Evolutionary conservation across 169 alveolate species (phyloP).

Genomic region (Perkinsus marinus): DNA sequence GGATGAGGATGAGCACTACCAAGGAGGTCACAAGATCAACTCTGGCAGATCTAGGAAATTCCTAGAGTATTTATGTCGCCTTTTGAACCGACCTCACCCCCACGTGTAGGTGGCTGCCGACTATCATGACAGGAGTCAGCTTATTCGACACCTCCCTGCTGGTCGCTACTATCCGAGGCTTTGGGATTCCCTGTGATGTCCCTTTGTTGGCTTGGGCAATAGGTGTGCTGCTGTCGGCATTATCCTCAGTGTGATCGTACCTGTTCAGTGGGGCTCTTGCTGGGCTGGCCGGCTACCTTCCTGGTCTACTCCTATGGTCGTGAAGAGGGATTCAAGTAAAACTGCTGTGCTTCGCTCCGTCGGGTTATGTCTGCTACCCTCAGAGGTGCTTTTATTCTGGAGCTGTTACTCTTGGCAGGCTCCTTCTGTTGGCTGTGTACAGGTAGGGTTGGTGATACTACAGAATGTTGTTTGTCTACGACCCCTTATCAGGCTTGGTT

Average conservation of each 20-base stretch:
- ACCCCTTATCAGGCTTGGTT: not conserved
- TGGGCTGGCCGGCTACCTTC: not conserved
- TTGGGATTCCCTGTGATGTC: not conserved
- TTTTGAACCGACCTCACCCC: not conserved
- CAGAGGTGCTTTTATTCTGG: not conserved
- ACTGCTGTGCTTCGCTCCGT: not conserved
- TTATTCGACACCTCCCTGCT: not conserved
- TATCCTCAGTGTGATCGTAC: not conserved
- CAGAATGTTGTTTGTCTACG: not conserved
- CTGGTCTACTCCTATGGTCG: not conserved
- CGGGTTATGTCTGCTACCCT: not conserved
- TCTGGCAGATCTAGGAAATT: not conserved
- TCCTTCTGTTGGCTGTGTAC: not conserved
- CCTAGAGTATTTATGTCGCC: not conserved
- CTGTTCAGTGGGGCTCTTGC: not conserved
- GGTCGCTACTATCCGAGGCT: not conserved
- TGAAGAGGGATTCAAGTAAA: not conserved
- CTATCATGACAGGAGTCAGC: not conserved
- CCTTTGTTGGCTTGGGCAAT: not conserved
- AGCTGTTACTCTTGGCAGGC: not conserved
- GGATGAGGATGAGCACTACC: not conserved
- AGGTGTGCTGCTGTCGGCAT: not conserved
- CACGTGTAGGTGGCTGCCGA: not conserved
- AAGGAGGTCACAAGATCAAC: too few species aligned
- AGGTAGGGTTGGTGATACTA: not conserved